Percentiles rank a stretch among this genome's conserved stretches.
These are phyloP conservation scores for Endoconidiophora laricicola DNA, from an alignment of 2,329 filamentous ascomycete genomes.

Conservation along the genomic window DNA sequence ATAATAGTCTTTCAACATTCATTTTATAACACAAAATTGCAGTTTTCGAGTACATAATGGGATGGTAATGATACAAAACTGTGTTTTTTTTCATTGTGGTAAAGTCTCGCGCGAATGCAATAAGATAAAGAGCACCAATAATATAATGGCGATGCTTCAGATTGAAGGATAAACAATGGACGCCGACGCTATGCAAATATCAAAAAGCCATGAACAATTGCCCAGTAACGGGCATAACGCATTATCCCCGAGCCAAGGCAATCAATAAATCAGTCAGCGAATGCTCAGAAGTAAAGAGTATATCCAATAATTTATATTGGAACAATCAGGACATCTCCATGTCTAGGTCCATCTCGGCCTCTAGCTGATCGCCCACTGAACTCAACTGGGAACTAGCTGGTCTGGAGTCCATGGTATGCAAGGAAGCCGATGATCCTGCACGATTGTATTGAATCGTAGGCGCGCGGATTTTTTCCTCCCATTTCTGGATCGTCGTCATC, in stretches of 20 bases:
- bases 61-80: too few species aligned
- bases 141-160: background rate
- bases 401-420: constrained; percentile 21
- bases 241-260: too few species aligned
- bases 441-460: constrained; percentile 13
- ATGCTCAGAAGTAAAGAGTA: too few species aligned
- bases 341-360: constrained; percentile 30
- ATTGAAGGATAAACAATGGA: constrained; percentile 16
- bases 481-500: constrained; percentile 48
- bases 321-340: constrained; percentile 16
- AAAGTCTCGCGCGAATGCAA: too few species aligned
- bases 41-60: too few species aligned
- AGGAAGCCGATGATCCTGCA: background rate
- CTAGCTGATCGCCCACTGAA: constrained; percentile 34
- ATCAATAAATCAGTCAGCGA: too few species aligned
- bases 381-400: constrained; percentile 39
- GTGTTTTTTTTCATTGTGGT: too few species aligned
- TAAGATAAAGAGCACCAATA: background rate
- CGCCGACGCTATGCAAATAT: constrained; percentile 28
- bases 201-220: constrained; percentile 7
- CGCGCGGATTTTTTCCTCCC: constrained; percentile 31
- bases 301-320: too few species aligned
- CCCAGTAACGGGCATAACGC: background rate
- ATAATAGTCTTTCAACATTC: constrained; percentile 13
- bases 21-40: too few species aligned